Base-by-base conservation (phyloP, 169 alveolate genomes). In the Cryptosporidium andersoni region DNA sequence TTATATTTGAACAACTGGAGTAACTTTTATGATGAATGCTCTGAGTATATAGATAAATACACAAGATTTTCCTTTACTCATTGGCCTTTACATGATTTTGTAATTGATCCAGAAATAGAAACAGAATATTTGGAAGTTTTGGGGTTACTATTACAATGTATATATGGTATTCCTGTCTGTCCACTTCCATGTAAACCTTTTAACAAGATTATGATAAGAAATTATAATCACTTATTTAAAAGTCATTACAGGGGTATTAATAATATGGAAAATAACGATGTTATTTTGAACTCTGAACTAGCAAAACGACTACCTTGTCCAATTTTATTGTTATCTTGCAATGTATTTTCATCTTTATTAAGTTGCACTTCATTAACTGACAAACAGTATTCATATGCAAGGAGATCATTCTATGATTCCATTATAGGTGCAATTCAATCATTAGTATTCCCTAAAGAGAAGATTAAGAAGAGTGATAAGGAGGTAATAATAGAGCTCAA, bases 121-220 rank as follows among this genome's bases (percentile, higher is more conserved):
- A 60, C 74, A 40, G 85, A 74, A 74, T 74, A 58, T 62, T 47
- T 74, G 45, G 85, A 74, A 25, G 52, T 74, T 64, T 49, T 74
- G 8, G 85, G 85, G 9, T 43, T 74, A 14, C 63, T 53, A n/a
- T 42, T 74, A n/a, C 85, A 74, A 43, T 8, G 55, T 2, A 37
- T 74, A n/a, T 74, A 74, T 74, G 85, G 85, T 12, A n/a, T 74
- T 3, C 85, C 85, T 1, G 85, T 74, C 40, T 74, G 85, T 37
- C 85, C 85, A 40, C 34, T 74, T n/a, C 85, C 85, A 2, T 53
- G 62, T 3, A 25, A 14, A 9, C 85, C 85, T 14, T 74, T 74
- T 58, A 74, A 74, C 51, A 74, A 74, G 34, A 25, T 25, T 25
- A 25, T 25, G 0, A 25, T 25, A 25, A 25, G 25, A 25, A 25